phyloP scores from a whole-genome alignment of 768 basidiomycete species.

The Leucosporidium yakuticum region DNA sequence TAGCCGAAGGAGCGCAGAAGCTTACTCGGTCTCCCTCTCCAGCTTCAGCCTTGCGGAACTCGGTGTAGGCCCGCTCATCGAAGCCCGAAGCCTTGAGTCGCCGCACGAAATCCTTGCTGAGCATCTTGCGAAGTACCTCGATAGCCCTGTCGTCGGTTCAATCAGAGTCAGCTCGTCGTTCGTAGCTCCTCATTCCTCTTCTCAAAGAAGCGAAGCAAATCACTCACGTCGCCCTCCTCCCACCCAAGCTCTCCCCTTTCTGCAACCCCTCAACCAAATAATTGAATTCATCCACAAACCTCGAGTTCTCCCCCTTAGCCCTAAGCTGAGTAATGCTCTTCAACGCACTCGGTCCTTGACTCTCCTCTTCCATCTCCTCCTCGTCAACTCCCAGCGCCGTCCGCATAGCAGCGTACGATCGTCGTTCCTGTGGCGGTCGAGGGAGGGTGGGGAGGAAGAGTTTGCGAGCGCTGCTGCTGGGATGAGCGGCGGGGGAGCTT shows the following conservation, averaged over 20 bases:
- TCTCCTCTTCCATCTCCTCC: slow-evolving; percentile 9
- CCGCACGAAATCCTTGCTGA: slow-evolving; percentile 28
- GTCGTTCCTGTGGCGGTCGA: slow-evolving; percentile 1
- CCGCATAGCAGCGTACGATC: slow-evolving; percentile 12
- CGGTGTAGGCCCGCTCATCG: slow-evolving; percentile 26
- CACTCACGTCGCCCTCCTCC: slow-evolving; percentile 29
- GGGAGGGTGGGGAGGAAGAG: neutral
- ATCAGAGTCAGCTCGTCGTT: no score
- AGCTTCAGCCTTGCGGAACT: slow-evolving; percentile 19
- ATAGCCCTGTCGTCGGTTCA: slow-evolving; percentile 16
- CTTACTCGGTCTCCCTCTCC: slow-evolving; percentile 30
- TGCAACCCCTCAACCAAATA: slow-evolving; percentile 30
- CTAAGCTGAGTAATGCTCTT: slow-evolving; percentile 20
- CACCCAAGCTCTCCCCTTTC: slow-evolving; percentile 8
- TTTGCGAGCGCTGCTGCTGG: neutral
- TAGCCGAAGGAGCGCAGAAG: neutral
- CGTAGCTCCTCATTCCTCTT: neutral
- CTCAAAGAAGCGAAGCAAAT: neutral
- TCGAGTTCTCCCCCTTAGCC: slow-evolving; percentile 30
- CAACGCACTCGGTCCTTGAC: slow-evolving; percentile 11
- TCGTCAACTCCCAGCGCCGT: slow-evolving; percentile 23
- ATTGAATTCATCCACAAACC: slow-evolving; percentile 34
- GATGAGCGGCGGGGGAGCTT: neutral
- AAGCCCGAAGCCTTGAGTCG: slow-evolving; percentile 27
- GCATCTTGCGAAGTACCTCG: slow-evolving; percentile 29